Base-by-base conservation (phyloP, 495 filamentous ascomycete genomes). In the Neurospora cerealis region DNA sequence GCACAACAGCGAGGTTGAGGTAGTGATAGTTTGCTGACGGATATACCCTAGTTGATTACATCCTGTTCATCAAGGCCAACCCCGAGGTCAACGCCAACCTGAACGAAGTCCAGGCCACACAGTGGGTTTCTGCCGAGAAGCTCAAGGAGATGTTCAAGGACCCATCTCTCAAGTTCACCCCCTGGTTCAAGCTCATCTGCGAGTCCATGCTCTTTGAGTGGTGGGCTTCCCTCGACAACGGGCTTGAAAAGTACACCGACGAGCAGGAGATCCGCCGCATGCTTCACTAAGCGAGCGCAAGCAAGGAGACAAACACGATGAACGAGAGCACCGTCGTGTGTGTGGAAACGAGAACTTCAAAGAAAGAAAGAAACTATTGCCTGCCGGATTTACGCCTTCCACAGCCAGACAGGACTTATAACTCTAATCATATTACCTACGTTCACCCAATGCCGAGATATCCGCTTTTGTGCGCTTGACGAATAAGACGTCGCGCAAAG, bases 111-210 rank as follows among this genome's bases (percentile, higher is more conserved):
- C 88, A 88, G 75, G 95, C 91, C 78, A 92, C 90, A 32, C 85
- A 88, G 78, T 98, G 96, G 76, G 96, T 97, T 37, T 90, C 92
- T 11, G 86, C 91, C 40, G 90, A 93, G 13, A 91, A 96, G 73
- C 85, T 99, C 73, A 96, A 93, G 86, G 76, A 85, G 66, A 93
- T 95, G 89, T 97, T 99, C 81, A 81, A 91, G 78, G 89, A 98
- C 80, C 87, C 90, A 10, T 86, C 78, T 8, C 86, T 97, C 74
- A 91, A 88, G 77, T 99, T 98, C 82, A 99, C 96, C 8, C 96
- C 96, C 1, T 99, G 96, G 96, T 99, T 99, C 86, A 97, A 97
- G 88, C 89, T 99, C 76, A 98, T 99, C 79, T 99, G 96, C 87
- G 83, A 98, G 77, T 94, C 93, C 70, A 93, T 98, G 94, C 89